Percentiles rank a stretch among this genome's conserved stretches.
phyloP scores from a whole-genome alignment of 805 yeast species.

The Pichia deserticola region DNA sequence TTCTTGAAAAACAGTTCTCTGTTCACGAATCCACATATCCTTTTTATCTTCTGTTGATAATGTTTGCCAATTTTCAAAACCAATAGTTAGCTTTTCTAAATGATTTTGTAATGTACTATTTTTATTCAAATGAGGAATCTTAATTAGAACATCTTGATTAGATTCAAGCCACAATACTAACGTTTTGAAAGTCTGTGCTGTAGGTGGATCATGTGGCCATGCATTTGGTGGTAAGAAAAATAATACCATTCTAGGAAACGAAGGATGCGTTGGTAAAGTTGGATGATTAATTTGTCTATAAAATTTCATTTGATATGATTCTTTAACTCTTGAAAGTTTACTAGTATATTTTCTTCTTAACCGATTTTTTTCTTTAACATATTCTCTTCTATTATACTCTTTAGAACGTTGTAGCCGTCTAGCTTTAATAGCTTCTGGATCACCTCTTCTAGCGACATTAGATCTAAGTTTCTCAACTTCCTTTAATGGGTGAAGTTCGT shows the following conservation, averaged over 20 bases:
- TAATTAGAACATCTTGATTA: constrained; percentile 16
- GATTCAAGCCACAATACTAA: constrained; percentile 20
- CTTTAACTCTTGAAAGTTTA: constrained; percentile 33
- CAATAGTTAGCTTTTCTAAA: constrained; percentile 32
- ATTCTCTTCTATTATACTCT: constrained; percentile 39
- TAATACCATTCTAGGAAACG: constrained; percentile 43
- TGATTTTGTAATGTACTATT: constrained; percentile 7
- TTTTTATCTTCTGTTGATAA: constrained; percentile 28
- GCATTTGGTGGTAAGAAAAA: constrained; percentile 36
- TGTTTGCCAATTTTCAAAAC: constrained; percentile 39
- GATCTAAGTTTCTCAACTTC: constrained; percentile 39
- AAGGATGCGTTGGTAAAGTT: constrained; percentile 34
- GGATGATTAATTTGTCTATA: constrained; percentile 33
- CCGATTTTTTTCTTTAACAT: constrained; percentile 40
- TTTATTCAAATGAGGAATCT: constrained; percentile 14
- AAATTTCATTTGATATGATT: constrained; percentile 29
- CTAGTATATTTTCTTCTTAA: constrained; percentile 39
- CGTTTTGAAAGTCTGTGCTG: constrained; percentile 35
- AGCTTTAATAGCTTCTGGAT: constrained; percentile 33
- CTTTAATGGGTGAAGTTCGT: constrained; percentile 42
- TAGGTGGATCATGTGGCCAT: constrained; percentile 52
- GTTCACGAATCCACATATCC: constrained; percentile 40
- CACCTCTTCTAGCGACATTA: constrained; percentile 46
- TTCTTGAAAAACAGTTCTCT: constrained; percentile 37
- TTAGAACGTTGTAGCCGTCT: constrained; percentile 35